phyloP scores from a whole-genome alignment of 805 yeast genomes.

The Lipomyces chichibuensis region DNA sequence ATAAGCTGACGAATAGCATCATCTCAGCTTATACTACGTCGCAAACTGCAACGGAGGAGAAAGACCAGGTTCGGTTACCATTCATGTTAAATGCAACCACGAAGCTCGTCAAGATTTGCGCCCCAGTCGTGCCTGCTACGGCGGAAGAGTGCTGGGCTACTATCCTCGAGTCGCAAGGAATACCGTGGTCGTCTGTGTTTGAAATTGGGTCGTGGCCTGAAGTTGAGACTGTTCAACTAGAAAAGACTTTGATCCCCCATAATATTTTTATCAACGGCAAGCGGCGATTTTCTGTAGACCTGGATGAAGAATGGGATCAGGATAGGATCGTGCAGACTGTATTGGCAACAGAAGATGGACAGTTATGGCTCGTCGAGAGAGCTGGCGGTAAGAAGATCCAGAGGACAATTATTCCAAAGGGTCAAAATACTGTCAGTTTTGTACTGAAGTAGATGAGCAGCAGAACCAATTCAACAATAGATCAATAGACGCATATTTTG shows the following conservation, averaged over 20 bases:
- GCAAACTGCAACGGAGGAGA: neutral
- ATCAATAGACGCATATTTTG: neutral
- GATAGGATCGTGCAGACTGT: conserved; percentile 48
- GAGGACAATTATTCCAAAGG: conserved; percentile 53
- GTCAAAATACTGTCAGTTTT: conserved; percentile 35
- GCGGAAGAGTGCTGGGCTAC: conserved; percentile 82
- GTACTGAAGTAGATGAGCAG: conserved; percentile 16
- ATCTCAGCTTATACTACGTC: conserved; percentile 44
- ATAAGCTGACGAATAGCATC: conserved; percentile 72
- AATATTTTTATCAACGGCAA: conserved; percentile 77
- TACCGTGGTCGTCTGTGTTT: conserved; percentile 56
- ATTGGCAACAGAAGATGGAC: conserved; percentile 45
- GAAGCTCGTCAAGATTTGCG: conserved; percentile 61
- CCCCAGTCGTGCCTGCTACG: conserved; percentile 81
- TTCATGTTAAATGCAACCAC: conserved; percentile 51
- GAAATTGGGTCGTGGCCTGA: conserved; percentile 66
- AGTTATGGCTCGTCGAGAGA: conserved; percentile 47
- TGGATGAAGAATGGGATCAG: conserved; percentile 38
- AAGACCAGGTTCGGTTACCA: conserved; percentile 10
- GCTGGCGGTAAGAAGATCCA: conserved; percentile 48
- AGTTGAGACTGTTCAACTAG: conserved; percentile 39
- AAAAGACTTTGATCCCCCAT: conserved; percentile 31
- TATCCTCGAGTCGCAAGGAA: conserved; percentile 40
- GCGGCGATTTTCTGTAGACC: conserved; percentile 50
- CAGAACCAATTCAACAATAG: neutral